phyloP scores from a whole-genome alignment of 2,329 filamentous ascomycete genomes.

The Mariannaea sp. region DNA sequence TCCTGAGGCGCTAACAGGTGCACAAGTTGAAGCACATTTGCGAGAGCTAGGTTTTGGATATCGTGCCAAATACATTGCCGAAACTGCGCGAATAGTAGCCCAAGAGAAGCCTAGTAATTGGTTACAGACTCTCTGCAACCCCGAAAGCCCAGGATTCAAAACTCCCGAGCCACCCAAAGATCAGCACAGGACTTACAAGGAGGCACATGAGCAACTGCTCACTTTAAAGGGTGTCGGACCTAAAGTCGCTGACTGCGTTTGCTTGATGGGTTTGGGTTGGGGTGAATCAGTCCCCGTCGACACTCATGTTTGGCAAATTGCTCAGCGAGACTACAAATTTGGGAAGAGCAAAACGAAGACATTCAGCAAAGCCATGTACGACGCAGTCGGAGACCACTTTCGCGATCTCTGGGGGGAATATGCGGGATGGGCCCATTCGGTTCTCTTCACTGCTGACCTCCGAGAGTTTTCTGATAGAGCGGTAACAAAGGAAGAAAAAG shows the following conservation, averaged over 20 bases:
- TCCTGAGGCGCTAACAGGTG: constrained; percentile 72
- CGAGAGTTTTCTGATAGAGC: constrained; percentile 78
- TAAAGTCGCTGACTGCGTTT: constrained; percentile 96
- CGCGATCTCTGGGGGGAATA: constrained; percentile 87
- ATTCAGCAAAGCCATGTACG: constrained; percentile 85
- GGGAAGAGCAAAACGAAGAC: constrained; percentile 83
- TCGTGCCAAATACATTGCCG: constrained; percentile 86
- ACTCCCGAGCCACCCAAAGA: constrained; percentile 50
- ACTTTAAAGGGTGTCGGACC: constrained; percentile 87
- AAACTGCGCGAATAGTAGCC: constrained; percentile 78
- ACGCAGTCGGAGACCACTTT: constrained; percentile 89
- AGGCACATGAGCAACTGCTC: constrained; percentile 80
- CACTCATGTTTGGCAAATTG: constrained; percentile 99
- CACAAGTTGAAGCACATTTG: constrained; percentile 78
- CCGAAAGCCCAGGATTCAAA: constrained; percentile 66
- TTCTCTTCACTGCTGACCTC: constrained; percentile 92
- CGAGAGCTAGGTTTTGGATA: constrained; percentile 91
- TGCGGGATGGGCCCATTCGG: constrained; percentile 96
- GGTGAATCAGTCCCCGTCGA: constrained; percentile 94
- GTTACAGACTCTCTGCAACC: constrained; percentile 79
- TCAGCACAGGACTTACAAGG: constrained; percentile 68
- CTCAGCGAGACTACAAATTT: constrained; percentile 93
- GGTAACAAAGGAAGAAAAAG: constrained; percentile 35
- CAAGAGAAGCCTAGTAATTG: constrained; percentile 71
- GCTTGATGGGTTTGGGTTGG: constrained; percentile 95